Percentiles rank a stretch among this genome's conserved stretches.
Conservation (phyloP, 2,329 filamentous ascomycete genomes). For the Chaetomium globosum region DNA sequence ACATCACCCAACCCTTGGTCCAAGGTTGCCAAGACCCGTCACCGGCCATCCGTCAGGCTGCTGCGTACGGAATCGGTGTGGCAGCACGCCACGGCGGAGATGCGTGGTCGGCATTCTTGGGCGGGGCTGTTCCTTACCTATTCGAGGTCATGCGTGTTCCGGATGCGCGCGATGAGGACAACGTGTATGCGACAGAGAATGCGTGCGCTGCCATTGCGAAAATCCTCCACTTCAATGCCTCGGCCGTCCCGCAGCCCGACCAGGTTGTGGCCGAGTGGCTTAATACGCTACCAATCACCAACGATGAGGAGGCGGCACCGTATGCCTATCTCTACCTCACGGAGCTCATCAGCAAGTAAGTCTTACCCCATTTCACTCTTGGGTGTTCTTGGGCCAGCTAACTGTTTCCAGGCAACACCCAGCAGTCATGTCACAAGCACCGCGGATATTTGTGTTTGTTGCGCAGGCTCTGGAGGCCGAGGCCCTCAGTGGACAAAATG, state of each 20-base stretch:
- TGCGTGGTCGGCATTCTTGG: slow-evolving; percentile 85
- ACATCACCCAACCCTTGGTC: slow-evolving; percentile 84
- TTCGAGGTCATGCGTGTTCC: slow-evolving; percentile 83
- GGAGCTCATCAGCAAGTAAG: slow-evolving; percentile 92
- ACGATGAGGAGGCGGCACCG: slow-evolving; percentile 95
- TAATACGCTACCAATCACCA: slow-evolving; percentile 84
- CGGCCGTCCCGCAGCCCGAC: slow-evolving; percentile 74
- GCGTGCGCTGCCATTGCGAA: slow-evolving; percentile 96
- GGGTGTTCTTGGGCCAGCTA: slow-evolving; percentile 5
- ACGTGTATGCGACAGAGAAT: slow-evolving; percentile 96
- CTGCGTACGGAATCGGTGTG: slow-evolving; percentile 92
- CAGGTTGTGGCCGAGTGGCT: slow-evolving; percentile 84
- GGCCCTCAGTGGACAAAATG: slow-evolving; percentile 82
- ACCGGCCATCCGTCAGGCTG: slow-evolving; percentile 91
- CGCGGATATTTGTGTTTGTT: slow-evolving; percentile 81
- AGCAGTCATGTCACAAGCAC: slow-evolving; percentile 73
- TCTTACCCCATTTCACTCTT: slow-evolving; percentile 37
- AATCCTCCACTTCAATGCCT: slow-evolving; percentile 86
- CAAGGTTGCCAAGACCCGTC: slow-evolving; percentile 83
- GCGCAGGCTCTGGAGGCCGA: slow-evolving; percentile 88
- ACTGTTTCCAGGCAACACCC: slow-evolving; percentile 72
- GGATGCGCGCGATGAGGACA: slow-evolving; percentile 84
- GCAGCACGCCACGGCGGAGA: slow-evolving; percentile 89
- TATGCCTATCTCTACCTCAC: slow-evolving; percentile 93
- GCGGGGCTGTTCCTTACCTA: slow-evolving; percentile 74